Base-by-base conservation (phyloP, 805 yeast genomes). In the Ogataea zsoltii region DNA sequence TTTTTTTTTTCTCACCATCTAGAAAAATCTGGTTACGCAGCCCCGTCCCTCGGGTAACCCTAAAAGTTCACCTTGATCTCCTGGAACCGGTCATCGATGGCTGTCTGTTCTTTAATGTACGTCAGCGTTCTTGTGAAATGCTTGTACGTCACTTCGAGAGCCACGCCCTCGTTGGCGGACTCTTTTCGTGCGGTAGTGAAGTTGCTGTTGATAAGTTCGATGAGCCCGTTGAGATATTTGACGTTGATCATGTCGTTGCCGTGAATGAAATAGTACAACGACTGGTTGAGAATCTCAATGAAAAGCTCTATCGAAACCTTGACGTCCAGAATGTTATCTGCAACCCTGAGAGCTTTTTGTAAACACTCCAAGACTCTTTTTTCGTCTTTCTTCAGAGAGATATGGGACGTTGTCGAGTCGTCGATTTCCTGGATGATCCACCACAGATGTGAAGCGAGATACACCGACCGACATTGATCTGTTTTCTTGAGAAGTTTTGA, bases 401-500 rank as follows among this genome's bases (percentile, higher is more conserved):
- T 55, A 31, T 61, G 62, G 12, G 48, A 41, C 13, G 58, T 34
- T 21, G 50, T 42, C 13, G 56, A 32, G 33, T 60, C 65, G 28
- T 57, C 66, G 26, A 53, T 50, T 35, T 63, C 75, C 48, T 86
- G 90, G 18, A 84, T 81, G 59, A 92, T 85, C 94, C 96, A 88
- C 97, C 97, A 94, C 39, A 94, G 68, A 66, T 94, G 97, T 1
- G 96, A 83, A 34, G 96, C 91, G 41, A 80, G 67, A 61, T 86
- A 88, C 5, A 90, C 96, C 0, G 96, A 83, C 13, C 97, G 79
- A 63, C 97, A 91, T 65, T 94, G 99, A 59, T 92, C 98, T 29
- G 94, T 90, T 63, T 92, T 92, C 64, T 88, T 89, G 58, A 92
- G 73, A 41, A 94, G 72, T 64, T 88, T 88, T 12, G 96, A 88